Evolutionary conservation across 306 rosid species (phyloP).

Genomic region (Coriaria nepalensis): DNA sequence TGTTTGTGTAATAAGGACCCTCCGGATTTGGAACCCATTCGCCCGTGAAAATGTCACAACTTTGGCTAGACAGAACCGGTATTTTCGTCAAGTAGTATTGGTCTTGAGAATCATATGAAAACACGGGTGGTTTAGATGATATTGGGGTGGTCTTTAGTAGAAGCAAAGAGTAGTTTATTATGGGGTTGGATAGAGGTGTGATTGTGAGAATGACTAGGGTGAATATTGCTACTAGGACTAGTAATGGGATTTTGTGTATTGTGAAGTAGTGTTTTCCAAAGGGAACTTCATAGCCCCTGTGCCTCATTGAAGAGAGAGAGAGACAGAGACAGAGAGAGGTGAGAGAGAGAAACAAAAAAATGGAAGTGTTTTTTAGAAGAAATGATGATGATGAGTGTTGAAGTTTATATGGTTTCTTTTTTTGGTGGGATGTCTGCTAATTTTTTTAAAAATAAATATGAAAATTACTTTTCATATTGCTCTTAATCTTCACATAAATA

Average conservation of each 20-base stretch:
- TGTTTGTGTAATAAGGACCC: slow-evolving; percentile 51
- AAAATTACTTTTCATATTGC: no score
- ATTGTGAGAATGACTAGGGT: slow-evolving; percentile 34
- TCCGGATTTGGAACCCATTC: slow-evolving; percentile 46
- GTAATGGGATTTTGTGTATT: slow-evolving; percentile 32
- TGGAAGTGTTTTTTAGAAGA: not conserved
- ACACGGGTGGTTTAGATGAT: slow-evolving; percentile 4
- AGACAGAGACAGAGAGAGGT: slow-evolving; percentile 13
- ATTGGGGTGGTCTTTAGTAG: not conserved
- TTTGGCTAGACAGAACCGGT: slow-evolving; percentile 13
- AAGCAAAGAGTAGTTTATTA: slow-evolving; percentile 24
- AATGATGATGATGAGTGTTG: not conserved
- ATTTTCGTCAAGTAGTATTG: slow-evolving; percentile 5
- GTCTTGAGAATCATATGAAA: slow-evolving; percentile 16
- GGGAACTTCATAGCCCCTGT: slow-evolving; percentile 33
- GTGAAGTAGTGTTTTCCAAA: slow-evolving; percentile 30
- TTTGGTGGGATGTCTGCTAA: no score
- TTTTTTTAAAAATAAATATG: no score
- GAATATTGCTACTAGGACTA: slow-evolving; percentile 29
- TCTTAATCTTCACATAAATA: not conserved
- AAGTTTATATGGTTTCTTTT: not conserved
- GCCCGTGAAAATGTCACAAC: slow-evolving; percentile 55
- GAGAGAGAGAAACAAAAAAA: slow-evolving; percentile 4
- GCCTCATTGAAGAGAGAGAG: slow-evolving; percentile 35
- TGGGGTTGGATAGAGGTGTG: slow-evolving; percentile 36